Evolutionary conservation across 495 filamentous ascomycete species (phyloP).

Genomic region (Penicillium fimorum): DNA sequence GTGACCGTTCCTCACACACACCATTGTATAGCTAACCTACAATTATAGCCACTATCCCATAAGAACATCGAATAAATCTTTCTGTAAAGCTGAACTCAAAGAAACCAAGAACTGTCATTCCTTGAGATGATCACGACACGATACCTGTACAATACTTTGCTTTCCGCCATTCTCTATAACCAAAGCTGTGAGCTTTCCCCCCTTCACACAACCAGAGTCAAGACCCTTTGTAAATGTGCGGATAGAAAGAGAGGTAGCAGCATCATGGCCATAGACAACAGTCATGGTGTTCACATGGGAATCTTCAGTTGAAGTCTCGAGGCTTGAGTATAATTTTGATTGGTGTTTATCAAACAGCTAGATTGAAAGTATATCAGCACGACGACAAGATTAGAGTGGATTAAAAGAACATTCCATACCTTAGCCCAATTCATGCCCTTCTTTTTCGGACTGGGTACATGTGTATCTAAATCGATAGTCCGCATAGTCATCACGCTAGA

Average conservation of each 20-base stretch:
- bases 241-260: conserved; percentile 64
- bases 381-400: background rate
- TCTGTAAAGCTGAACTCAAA: background rate
- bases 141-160: conserved; percentile 38
- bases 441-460: conserved; percentile 56
- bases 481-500: conserved; percentile 89
- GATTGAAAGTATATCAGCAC: background rate
- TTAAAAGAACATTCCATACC: conserved; percentile 36
- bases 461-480: conserved; percentile 62
- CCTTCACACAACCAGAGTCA: conserved; percentile 77
- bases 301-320: conserved; percentile 19
- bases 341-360: conserved; percentile 61
- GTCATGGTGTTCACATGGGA: conserved; percentile 41
- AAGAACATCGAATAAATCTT: background rate
- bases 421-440: conserved; percentile 67
- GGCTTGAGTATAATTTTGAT: conserved; percentile 29
- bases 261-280: conserved; percentile 86
- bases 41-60: background rate
- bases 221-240: conserved; percentile 75
- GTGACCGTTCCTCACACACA: background rate
- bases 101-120: background rate
- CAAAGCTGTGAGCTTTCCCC: conserved; percentile 71
- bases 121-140: conserved; percentile 30
- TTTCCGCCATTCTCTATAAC: conserved; percentile 57
- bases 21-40: background rate